Percentiles rank a stretch among this genome's conserved stretches.
These are phyloP conservation scores for Ceratopteris richardii DNA, from an alignment of 75 land plant species.

Conservation along the genomic window DNA sequence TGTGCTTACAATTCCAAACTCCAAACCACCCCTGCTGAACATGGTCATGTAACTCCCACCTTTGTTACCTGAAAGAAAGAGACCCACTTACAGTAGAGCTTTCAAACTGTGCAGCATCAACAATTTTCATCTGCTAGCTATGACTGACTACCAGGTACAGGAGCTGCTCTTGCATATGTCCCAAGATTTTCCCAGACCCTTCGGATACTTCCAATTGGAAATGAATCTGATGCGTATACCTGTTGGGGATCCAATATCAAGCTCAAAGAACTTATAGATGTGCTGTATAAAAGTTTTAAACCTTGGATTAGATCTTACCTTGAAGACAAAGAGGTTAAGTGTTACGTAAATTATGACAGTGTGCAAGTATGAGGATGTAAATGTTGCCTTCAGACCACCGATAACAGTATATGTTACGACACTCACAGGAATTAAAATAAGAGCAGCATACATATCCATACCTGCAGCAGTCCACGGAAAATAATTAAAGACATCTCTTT, in stretches of 20 bases:
- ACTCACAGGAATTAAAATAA: neutral
- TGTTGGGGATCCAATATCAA: no score
- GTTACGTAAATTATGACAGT: neutral
- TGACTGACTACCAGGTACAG: constrained; percentile 4
- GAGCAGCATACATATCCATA: constrained; percentile 2
- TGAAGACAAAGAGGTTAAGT: constrained; percentile 1
- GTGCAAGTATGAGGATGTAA: constrained; percentile 3
- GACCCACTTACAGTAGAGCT: neutral
- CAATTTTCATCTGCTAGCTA: neutral
- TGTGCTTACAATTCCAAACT: neutral
- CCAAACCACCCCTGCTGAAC: neutral
- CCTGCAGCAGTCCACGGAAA: neutral
- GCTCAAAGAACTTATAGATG: no score
- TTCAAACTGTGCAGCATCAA: neutral
- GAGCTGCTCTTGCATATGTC: neutral
- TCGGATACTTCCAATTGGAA: neutral
- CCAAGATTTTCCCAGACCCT: constrained; percentile 1
- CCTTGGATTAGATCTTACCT: neutral
- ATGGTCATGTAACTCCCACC: constrained; percentile 3
- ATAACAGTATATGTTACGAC: constrained; percentile 3
- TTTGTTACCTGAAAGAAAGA: neutral
- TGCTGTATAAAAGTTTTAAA: no score
- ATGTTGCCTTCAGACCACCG: constrained; percentile 2
- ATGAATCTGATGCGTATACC: constrained; percentile 1
- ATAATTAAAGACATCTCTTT: neutral